These are phyloP conservation scores for Venturia pyrina DNA, from an alignment of 2,329 filamentous ascomycete species.

Conservation along the genomic window DNA sequence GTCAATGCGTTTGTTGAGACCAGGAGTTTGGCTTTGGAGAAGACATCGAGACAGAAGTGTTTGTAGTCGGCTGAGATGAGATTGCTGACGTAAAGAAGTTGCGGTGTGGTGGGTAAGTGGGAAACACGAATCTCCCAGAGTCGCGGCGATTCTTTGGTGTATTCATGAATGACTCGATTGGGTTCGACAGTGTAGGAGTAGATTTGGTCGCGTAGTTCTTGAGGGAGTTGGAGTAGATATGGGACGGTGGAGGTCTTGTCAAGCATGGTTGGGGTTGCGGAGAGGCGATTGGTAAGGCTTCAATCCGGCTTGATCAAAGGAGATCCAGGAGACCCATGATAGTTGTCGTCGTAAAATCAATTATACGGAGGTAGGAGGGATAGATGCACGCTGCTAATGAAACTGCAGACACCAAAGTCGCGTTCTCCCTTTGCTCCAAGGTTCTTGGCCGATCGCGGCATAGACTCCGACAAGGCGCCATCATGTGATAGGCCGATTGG, in stretches of 20 bases:
- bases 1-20: background rate
- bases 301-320: background rate
- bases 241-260: background rate
- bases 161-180: background rate
- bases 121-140: background rate
- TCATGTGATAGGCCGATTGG: background rate
- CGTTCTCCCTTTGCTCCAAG: background rate
- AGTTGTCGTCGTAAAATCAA: background rate
- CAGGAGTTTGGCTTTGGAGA: background rate
- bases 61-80: background rate
- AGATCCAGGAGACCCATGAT: background rate
- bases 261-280: background rate
- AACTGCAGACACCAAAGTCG: background rate
- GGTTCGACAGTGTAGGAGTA: background rate
- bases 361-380: background rate
- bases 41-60: background rate
- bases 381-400: background rate
- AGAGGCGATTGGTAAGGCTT: background rate
- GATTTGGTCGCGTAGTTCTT: constrained; percentile 13
- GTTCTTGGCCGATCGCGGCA: background rate
- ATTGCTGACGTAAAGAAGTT: background rate
- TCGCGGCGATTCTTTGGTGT: background rate
- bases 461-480: background rate
- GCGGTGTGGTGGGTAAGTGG: background rate
- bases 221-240: background rate